Evolutionary conservation across 2,329 filamentous ascomycete species (phyloP), one percentile per base, ranked within the genome.

Genomic region (Beauveria sp.): DNA sequence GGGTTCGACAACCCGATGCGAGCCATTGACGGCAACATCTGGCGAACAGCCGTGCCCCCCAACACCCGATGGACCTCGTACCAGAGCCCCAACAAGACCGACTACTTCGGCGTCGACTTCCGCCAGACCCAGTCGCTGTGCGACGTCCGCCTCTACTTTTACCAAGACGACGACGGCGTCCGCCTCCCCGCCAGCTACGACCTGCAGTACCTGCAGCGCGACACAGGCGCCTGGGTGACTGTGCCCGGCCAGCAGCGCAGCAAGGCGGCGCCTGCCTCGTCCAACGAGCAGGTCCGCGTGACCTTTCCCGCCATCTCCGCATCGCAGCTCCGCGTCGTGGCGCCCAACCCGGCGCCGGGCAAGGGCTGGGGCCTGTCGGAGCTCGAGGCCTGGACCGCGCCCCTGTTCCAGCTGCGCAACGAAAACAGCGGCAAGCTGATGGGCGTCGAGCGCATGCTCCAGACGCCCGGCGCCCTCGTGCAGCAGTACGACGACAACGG

Each of bases 1-100:
- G 22, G 64, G 5, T 66, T 67, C 10, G 75, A 75, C 64, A 66
- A 68, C 48, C 66, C 69, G 7, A 76, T 71, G 66, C 73, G 76
- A 58, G 72, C 73, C 22, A 78, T 76, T 62, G 76, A 79, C 61
- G 76, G 76, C 10, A 72, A 76, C 28, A 62, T 79, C 12, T 79
- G 72, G 66, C 70, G 77, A 61, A 75, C 77, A 62, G 63, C 66
- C 3, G 69, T 73, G 1, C 76, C 74, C 16, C 64, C 76, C 64
- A 75, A 79, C 68, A 64, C n/a, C 46, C 67, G 74, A 10, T 75
- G 74, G 74, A 75, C 73, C 3, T 72, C 75, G 55, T 73, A 74
- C 62, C 55, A 68, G 43, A 72, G 72, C 20, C 67, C 72, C 48
- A 71, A 72, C 53, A 18, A 53, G 14, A 70, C 73, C 51, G 72